Evolutionary conservation across 2,329 filamentous ascomycete genomes (phyloP).

Genomic region (Bisporella sp.): DNA sequence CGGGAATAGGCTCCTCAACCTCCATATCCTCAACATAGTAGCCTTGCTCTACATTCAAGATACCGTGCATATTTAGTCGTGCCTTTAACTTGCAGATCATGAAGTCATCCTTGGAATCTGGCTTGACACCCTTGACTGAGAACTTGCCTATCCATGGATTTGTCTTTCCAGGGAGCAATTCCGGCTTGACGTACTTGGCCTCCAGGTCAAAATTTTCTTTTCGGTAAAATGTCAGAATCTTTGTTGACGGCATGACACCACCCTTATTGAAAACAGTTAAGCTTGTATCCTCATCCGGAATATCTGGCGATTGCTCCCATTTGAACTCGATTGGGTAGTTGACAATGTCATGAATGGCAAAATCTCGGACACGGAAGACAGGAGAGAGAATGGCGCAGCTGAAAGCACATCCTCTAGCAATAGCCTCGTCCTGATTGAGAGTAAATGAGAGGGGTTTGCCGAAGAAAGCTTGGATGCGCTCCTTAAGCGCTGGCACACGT

Average conservation of each 20-base stretch:
- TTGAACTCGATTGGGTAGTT: slow-evolving; percentile 98
- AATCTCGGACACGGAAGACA: slow-evolving; percentile 97
- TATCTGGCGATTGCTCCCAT: slow-evolving; percentile 98
- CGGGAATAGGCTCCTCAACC: slow-evolving; percentile 86
- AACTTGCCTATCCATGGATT: slow-evolving; percentile 96
- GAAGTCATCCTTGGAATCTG: slow-evolving; percentile 88
- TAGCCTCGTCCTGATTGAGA: slow-evolving; percentile 95
- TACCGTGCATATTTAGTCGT: slow-evolving; percentile 89
- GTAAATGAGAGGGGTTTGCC: slow-evolving; percentile 91
- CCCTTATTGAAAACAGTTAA: slow-evolving; percentile 96
- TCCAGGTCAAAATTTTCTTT: slow-evolving; percentile 97
- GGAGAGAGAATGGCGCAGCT: slow-evolving; percentile 96
- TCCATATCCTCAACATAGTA: slow-evolving; percentile 99
- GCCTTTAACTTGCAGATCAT: slow-evolving; percentile 99
- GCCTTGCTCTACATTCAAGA: slow-evolving; percentile 91
- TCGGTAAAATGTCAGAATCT: slow-evolving; percentile 98
- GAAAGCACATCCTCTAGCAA: slow-evolving; percentile 93
- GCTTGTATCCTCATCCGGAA: slow-evolving; percentile 96
- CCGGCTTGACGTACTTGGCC: slow-evolving; percentile 84
- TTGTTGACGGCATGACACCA: slow-evolving; percentile 94
- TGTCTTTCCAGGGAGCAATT: slow-evolving; percentile 78
- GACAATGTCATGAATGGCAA: slow-evolving; percentile 94
- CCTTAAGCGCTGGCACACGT: slow-evolving; percentile 89
- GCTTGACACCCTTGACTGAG: slow-evolving; percentile 95
- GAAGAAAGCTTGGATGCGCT: slow-evolving; percentile 84